Evolutionary conservation across 176 grass and related monocot species (phyloP).

Genomic region (barley (Hordeum vulgare)): DNA sequence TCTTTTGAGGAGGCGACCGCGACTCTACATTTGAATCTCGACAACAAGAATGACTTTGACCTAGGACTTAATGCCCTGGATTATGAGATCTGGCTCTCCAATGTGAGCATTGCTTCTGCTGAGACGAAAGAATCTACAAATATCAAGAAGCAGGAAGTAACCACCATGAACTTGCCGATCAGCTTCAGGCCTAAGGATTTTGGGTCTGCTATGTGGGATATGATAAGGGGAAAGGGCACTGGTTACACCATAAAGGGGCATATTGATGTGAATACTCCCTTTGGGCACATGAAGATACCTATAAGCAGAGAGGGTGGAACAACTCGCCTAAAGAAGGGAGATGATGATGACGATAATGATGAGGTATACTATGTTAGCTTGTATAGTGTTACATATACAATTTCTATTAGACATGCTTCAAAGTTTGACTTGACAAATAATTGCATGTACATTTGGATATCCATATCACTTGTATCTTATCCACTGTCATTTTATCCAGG

Average conservation of each 20-base stretch:
- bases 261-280: slow-evolving; percentile 84
- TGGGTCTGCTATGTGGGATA: slow-evolving; percentile 95
- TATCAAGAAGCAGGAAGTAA: slow-evolving; percentile 68
- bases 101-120: slow-evolving; percentile 60
- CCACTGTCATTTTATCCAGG: neutral
- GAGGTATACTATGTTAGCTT: slow-evolving; percentile 38
- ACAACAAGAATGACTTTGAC: slow-evolving; percentile 94
- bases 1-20: slow-evolving; percentile 70
- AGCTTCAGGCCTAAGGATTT: slow-evolving; percentile 85
- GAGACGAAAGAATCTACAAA: slow-evolving; percentile 55
- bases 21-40: slow-evolving; percentile 66
- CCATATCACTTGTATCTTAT: neutral
- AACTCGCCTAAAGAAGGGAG: slow-evolving; percentile 69
- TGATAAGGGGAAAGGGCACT: slow-evolving; percentile 79
- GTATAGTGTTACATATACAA: neutral
- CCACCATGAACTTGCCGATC: slow-evolving; percentile 72
- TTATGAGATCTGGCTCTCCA: slow-evolving; percentile 69
- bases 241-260: slow-evolving; percentile 86
- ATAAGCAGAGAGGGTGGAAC: slow-evolving; percentile 78
- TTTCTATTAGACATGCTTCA: neutral
- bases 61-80: slow-evolving; percentile 71
- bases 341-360: slow-evolving; percentile 35
- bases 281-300: slow-evolving; percentile 85
- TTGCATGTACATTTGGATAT: neutral
- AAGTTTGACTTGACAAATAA: neutral